Base-by-base conservation (phyloP, 1,284 basidiomycete genomes). In the Melampsora americana region DNA sequence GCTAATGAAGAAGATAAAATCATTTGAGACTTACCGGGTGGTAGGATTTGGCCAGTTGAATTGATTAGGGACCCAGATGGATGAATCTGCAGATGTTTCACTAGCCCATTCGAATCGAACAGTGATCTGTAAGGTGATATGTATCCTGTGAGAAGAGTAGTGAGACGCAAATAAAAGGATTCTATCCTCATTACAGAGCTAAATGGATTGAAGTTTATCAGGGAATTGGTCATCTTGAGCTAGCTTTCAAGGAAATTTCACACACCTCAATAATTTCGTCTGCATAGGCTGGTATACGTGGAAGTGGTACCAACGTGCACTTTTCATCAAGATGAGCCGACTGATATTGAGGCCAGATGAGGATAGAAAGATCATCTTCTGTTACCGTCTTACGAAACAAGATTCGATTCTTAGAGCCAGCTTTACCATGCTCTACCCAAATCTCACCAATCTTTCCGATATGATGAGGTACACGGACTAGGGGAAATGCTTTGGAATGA, bases 21-120 rank as follows among this genome's bases (percentile, higher is more conserved):
- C 20, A 23, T n/a, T 9, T 3, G 53, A 3, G n/a, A 56, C 53
- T 56, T 56, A 56, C 53, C 53, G n/a, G 20, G n/a, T 28, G n/a
- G 53, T 56, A 28, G 53, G 53, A 28, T 56, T 56, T 56, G 53
- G 53, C 53, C 53, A 56, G 53, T 56, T 56, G 53, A 12, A 56
- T 12, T 56, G 53, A 56, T 56, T n/a, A 56, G 53, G 53, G 7
- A n/a, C 20, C 53, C 53, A 56, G 14, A 12, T 1, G 9, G 53
- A n/a, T 16, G 53, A 23, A 23, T 56, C 18, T n/a, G 9, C n/a
- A n/a, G n/a, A 56, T 9, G 53, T 9, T 23, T 56, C 20, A 56
- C 53, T 56, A 28, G 53, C 53, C 53, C 53, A 56, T 12, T 56
- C 53, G 16, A 56, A 56, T n/a, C 53, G 18, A 28, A 56, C 28